Evolutionary conservation across 106 monocot species (phyloP), one percentile per base, ranked within the genome.

Genomic region (Allium sativum): DNA sequence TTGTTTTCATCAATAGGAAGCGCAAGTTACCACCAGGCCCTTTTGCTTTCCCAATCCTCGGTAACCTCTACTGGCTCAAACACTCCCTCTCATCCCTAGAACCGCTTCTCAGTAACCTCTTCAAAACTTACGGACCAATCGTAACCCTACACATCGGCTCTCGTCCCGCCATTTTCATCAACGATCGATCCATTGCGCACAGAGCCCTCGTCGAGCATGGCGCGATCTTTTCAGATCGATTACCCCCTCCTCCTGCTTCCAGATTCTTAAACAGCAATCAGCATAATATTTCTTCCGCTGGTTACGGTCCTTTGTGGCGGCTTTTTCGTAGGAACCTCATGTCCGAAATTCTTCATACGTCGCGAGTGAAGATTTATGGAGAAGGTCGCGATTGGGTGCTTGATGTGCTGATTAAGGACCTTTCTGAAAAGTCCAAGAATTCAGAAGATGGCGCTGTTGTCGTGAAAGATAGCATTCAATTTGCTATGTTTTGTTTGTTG

Each of bases 231-330:
- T 67, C 83, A 21, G 54, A 65, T 55, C 79, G 83, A 9, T 76
- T 72, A 8, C 17, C 62, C 7, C 20, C 53, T 11, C 1, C 3
- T 44, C 22, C 53, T 1, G 60, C 68, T 12, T 15, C 7, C 51
- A 57, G 53, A 40, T 15, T 76, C 65, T 7, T 76, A 52, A 40
- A 7, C 55, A 44, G 48, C 53, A 48, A 63, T 45, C 54, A 65
- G 47, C 50, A 20, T 41, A 73, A 56, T 61, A 62, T 84, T 68
- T 62, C 19, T 68, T 57, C 75, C 14, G 53, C 83, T 10, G 47
- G 22, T 10, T 84, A 84, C 46, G 85, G 85, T 8, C 71, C 74
- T 11, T 21, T 65, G 5, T 85, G 85, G 85, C 80, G 81, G 56
- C 67, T 68, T 13, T 61, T 85, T 11, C 67, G 84, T 40, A 76